Conservation (phyloP, 2,329 filamentous ascomycete genomes). For the Magnaporthales sp. region DNA sequence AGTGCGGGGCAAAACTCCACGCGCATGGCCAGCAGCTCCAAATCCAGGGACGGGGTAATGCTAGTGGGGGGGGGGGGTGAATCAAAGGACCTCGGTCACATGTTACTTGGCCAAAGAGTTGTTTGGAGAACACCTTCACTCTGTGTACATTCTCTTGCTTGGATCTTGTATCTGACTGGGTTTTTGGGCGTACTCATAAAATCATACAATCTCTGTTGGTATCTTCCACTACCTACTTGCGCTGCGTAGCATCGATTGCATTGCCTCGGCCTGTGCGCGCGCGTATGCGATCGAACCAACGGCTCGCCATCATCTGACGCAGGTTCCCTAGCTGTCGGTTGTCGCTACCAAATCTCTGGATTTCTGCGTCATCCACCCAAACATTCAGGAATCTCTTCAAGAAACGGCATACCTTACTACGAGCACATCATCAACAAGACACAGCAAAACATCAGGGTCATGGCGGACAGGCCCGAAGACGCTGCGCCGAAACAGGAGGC, state of each 20-base stretch:
- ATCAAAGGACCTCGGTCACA: neutral
- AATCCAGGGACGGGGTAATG: constrained; percentile 1
- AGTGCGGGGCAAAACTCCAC: neutral
- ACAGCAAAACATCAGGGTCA: neutral
- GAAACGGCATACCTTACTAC: neutral
- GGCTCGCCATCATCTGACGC: neutral
- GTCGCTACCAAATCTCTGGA: neutral
- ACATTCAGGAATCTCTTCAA: neutral
- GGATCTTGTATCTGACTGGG: neutral
- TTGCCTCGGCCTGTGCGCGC: neutral
- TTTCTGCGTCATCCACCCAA: neutral
- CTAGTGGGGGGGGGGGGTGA: neutral
- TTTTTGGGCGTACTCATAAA: neutral
- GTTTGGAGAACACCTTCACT: neutral
- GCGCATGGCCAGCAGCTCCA: neutral
- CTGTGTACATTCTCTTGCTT: neutral
- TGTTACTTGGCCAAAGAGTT: neutral
- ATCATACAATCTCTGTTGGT: neutral
- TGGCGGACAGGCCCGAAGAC: neutral
- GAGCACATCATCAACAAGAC: neutral
- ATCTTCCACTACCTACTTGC: neutral
- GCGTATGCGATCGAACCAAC: neutral
- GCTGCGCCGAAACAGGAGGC: neutral
- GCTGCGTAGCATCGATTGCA: neutral
- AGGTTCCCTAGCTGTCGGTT: neutral